Conservation (phyloP, 352 stramenopile genomes). For the Phytophthora megakarya region DNA sequence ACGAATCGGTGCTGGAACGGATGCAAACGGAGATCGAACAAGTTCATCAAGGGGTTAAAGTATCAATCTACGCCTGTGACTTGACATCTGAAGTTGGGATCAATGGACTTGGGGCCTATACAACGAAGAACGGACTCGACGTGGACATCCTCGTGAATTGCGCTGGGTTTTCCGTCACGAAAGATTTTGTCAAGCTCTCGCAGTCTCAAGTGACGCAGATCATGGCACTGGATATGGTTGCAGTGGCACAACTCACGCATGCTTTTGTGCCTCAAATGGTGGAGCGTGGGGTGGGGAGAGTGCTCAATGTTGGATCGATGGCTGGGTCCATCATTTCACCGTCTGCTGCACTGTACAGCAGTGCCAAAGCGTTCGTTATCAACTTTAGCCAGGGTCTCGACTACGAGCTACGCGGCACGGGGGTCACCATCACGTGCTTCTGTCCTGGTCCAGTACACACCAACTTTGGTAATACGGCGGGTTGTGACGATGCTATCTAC, state of each 20-base stretch:
- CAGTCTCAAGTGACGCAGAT: constrained; percentile 47
- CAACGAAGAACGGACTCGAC: constrained; percentile 47
- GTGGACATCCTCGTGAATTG: constrained; percentile 86
- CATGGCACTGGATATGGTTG: constrained; percentile 63
- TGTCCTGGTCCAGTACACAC: constrained; percentile 64
- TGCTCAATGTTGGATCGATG: constrained; percentile 82
- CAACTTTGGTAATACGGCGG: constrained; percentile 57
- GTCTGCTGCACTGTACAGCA: constrained; percentile 65
- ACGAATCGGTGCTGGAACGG: constrained; percentile 48
- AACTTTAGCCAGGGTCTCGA: constrained; percentile 73
- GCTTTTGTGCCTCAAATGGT: constrained; percentile 71
- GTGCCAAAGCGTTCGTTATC: constrained; percentile 68
- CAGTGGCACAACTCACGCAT: constrained; percentile 55
- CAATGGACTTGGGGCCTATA: constrained; percentile 40
- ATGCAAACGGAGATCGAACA: constrained; percentile 63
- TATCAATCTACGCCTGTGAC: constrained; percentile 50
- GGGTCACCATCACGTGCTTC: constrained; percentile 74
- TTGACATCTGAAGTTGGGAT: constrained; percentile 47
- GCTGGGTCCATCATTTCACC: constrained; percentile 54
- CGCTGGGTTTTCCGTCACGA: constrained; percentile 48
- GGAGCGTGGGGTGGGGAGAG: constrained; percentile 58
- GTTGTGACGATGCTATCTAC: constrained; percentile 51
- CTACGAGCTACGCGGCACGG: constrained; percentile 67
- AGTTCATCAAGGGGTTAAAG: constrained; percentile 39
- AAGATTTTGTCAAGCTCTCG: constrained; percentile 43